Evolutionary conservation across 1,284 basidiomycete species (phyloP), one percentile per base, ranked within the genome.

Genomic region (Ceratorhiza oryzae-sativae): DNA sequence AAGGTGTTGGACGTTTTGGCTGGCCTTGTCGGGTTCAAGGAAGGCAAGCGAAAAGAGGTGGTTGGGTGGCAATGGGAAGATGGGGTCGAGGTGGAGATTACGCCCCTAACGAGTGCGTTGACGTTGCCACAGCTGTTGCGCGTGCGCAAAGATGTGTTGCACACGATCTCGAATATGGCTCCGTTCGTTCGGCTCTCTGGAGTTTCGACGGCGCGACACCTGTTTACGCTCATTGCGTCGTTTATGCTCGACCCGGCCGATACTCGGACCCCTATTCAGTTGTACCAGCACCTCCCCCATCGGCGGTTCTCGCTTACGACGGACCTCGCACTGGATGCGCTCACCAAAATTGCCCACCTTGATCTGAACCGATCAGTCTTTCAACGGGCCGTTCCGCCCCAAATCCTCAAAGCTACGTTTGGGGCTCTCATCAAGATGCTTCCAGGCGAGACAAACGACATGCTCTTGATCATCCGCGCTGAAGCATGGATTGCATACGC

Each of bases 281-380:
- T 41, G 30, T 71, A 46, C 60, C 77, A 79, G 36, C 71, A 75
- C 12, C 76, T 78, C 0, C 62, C 75, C 39, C 48, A 76, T 27
- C 77, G 75, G 27, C 76, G 81, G 46, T 77, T 84, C 68, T 30
- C 88, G 91, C 0, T 81, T 84, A 55, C 83, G 71, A 84, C 89
- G 41, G 93, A 95, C 75, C 80, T 88, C 42, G 93, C 95, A 8
- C 83, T 98, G 63, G 93, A 97, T 75, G 89, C 90, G 0, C 91
- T 97, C 76, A 90, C 91, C 13, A 86, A 89, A 51, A 81, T 97
- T 70, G 86, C 88, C 30, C 88, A 92, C 62, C 82, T 85, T 6
- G 96, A 99, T 80, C 81, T 83, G 46, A 97, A 95, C 78, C 90
- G 97, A 23, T 87, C 90, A 74, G 82, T 90, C 39, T 83, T 98